phyloP scores from a whole-genome alignment of 768 basidiomycete genomes.

The Tremella yokohamensis region DNA sequence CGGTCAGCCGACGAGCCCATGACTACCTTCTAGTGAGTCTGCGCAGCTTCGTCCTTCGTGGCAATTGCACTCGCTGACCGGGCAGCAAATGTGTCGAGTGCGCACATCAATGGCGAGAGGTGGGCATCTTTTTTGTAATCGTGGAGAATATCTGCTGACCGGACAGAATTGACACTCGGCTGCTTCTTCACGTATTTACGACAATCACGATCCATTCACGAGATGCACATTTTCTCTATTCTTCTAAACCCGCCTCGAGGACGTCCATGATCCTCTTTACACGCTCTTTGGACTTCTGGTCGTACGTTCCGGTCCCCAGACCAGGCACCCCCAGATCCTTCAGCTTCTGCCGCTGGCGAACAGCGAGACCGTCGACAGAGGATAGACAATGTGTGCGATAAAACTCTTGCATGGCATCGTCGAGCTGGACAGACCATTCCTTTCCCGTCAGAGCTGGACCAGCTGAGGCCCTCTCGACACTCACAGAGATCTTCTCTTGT shows the following conservation, averaged over 20 bases:
- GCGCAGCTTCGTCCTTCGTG: neutral
- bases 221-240: slow-evolving; percentile 6
- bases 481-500: slow-evolving; percentile 27
- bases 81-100: slow-evolving; percentile 49
- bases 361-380: slow-evolving; percentile 29
- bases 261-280: slow-evolving; percentile 39
- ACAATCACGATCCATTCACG: neutral
- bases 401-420: slow-evolving; percentile 16
- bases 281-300: slow-evolving; percentile 20
- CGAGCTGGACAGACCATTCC: slow-evolving; percentile 27
- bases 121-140: slow-evolving; percentile 13
- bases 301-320: slow-evolving; percentile 18
- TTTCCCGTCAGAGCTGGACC: slow-evolving; percentile 6
- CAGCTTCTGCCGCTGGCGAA: slow-evolving; percentile 25
- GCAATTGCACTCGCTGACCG: neutral
- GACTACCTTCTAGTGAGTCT: slow-evolving; percentile 52
- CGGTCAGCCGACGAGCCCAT: slow-evolving; percentile 58
- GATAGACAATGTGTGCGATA: slow-evolving; percentile 29
- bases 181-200: too few relatives aligned
- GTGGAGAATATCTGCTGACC: neutral
- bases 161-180: neutral
- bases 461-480: slow-evolving; percentile 2
- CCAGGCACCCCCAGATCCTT: slow-evolving; percentile 39
- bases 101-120: slow-evolving; percentile 49
- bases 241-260: slow-evolving; percentile 37